Evolutionary conservation across 2,329 filamentous ascomycete genomes (phyloP), one percentile per base, ranked within the genome.

Genomic region (Rugonectria rugulosa): DNA sequence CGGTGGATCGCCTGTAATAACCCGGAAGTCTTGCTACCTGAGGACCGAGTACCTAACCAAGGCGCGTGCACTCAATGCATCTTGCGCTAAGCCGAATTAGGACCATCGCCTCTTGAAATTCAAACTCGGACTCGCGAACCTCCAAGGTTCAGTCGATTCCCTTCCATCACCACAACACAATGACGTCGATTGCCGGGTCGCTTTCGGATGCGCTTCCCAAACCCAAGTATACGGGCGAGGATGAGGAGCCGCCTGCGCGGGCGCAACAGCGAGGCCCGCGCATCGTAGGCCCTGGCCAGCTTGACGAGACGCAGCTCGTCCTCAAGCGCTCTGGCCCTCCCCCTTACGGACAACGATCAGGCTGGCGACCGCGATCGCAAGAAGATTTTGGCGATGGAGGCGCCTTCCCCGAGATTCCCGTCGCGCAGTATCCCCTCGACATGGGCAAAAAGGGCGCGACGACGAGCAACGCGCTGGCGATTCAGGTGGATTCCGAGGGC

Each of bases 361-460:
- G 90, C 84, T 99, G 95, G 95, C 87, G 95, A 63, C 95, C 95
- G 26, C 88, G 94, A 68, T 83, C 83, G 34, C 86, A 90, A 61
- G 93, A 97, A 71, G 95, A 99, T 74, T 99, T 93, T 77, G 93
- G 91, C 67, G 93, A 98, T 80, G 95, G 95, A 61, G 95, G 95
- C 67, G 92, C 94, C 47, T 99, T 97, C 71, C 95, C 95, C 31
- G 94, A 98, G 76, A 88, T 97, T 23, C 88, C 91, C 12, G 87
- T 98, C 47, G 95, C 94, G 37, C 95, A 99, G 71, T 99, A 98
- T 71, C 95, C 95, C 10, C 84, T 97, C 45, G 91, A 96, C 56
- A 97, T 98, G 92, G 94, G 94, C 55, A 87, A 88, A 68, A 96
- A 96, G 75, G 82, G 83, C 29, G 79, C 85, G 8, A 82, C 80